Base-by-base conservation (phyloP, 441 rosid species). In the Gossypium gossypioides region DNA sequence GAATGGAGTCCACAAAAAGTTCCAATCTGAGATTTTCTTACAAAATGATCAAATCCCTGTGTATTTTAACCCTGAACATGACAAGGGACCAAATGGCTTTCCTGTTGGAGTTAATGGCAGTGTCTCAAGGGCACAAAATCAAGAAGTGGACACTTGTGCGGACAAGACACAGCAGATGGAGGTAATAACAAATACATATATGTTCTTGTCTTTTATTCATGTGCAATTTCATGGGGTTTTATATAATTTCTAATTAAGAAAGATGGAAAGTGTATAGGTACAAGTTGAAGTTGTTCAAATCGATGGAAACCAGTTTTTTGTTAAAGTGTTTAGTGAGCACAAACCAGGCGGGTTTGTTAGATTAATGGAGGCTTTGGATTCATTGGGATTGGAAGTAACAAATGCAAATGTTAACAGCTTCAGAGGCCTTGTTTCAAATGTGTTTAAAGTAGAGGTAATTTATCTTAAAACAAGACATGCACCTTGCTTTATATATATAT, bases 81-180 rank as follows among this genome's bases (percentile, higher is more conserved):
- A 55, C 6, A 68, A 77, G 40, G 72, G 56, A 55, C 55, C 56
- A 2, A 72, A 67, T 57, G 75, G 74, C 34, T 84, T 82, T 72
- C 85, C 81, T 73, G 70, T 60, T 9, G 86, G 77, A 13, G 72
- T 72, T 73, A 84, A 81, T 67, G 70, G 78, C 54, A 79, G 69
- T 48, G 73, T 42, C 76, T 55, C 81, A 15, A 90, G 85, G 64
- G 21, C 21, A 5, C 86, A 69, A 72, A 82, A 82, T 75, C 87
- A 76, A 7, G 88, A 86, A 46, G 37, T 68, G 16, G 86, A 84
- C 27, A 77, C 51, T 42, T 63, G 75, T 46, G 80, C 75, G 48
- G 90, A 90, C 34, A 88, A 86, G 84, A 84, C 87, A 74, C 98
- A 88, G 68, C 97, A 89, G 58, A 93, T 93, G 96, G 98, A 90